phyloP scores from a whole-genome alignment of 352 stramenopile genomes.

The Pythium scleroteichum region DNA sequence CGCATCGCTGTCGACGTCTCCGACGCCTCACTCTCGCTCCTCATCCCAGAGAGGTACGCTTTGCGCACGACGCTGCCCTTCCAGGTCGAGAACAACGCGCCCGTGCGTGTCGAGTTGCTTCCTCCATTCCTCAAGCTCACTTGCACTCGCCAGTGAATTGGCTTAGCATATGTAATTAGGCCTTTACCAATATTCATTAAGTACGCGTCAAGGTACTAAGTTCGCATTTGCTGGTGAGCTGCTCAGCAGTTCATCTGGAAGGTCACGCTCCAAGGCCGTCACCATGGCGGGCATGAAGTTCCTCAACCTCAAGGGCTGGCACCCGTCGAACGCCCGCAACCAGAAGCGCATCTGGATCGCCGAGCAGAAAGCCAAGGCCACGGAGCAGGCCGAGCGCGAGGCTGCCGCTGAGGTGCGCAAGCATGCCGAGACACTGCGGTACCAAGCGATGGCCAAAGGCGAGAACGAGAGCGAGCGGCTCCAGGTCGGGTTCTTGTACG shows the following conservation, averaged over 20 bases:
- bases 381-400: constrained; percentile 53
- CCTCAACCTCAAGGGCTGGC: constrained; percentile 78
- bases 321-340: constrained; percentile 78
- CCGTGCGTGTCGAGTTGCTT: constrained; percentile 9
- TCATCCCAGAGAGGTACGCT: constrained; percentile 55
- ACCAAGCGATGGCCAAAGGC: constrained; percentile 60
- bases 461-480: constrained; percentile 52
- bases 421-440: constrained; percentile 46
- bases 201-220: too few relatives aligned
- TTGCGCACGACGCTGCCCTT: constrained; percentile 56
- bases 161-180: too few relatives aligned
- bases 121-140: constrained; percentile 21
- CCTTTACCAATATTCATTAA: too few relatives aligned
- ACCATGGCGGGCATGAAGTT: constrained; percentile 81
- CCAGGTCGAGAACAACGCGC: constrained; percentile 34
- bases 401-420: constrained; percentile 71
- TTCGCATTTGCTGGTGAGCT: too few relatives aligned
- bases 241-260: too few relatives aligned
- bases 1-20: constrained; percentile 51
- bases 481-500: constrained; percentile 79
- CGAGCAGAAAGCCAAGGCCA: constrained; percentile 64
- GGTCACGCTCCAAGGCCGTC: too few relatives aligned
- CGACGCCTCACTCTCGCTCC: constrained; percentile 44
- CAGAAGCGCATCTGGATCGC: constrained; percentile 87
- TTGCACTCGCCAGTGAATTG: constrained; percentile 15